Evolutionary conservation across 164 flowering plant species (phyloP).

Genomic region (Macadamia tetraphylla): DNA sequence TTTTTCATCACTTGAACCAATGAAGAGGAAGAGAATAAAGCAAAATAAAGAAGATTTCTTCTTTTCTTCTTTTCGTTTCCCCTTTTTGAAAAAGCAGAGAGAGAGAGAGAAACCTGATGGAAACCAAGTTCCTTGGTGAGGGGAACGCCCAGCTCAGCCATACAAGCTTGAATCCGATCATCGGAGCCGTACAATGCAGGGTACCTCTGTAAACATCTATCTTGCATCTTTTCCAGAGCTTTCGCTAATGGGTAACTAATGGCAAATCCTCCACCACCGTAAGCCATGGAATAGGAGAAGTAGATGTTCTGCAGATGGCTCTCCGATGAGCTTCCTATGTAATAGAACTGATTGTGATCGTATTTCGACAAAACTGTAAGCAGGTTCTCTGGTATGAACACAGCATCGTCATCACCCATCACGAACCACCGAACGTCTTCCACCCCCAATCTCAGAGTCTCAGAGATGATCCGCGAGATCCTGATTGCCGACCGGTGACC

Average conservation of each 20-base stretch:
- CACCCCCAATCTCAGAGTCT: constrained; percentile 38
- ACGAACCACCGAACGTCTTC: constrained; percentile 60
- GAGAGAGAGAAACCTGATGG: constrained; percentile 13
- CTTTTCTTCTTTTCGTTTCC: too few species aligned
- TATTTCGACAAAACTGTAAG: constrained; percentile 51
- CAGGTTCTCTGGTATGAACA: constrained; percentile 53
- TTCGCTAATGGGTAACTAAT: constrained; percentile 55
- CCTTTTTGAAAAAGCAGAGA: neutral
- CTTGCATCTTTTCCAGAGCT: constrained; percentile 27
- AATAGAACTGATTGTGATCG: constrained; percentile 54
- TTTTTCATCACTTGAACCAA: too few species aligned
- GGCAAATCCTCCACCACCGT: constrained; percentile 83
- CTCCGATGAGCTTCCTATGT: constrained; percentile 68
- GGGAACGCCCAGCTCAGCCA: constrained; percentile 49
- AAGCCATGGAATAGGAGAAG: constrained; percentile 60
- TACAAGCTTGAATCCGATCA: constrained; percentile 51
- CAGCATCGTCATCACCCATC: constrained; percentile 76
- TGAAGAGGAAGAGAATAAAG: too few species aligned
- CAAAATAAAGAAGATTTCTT: too few species aligned
- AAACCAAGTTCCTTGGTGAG: constrained; percentile 46
- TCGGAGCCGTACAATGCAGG: constrained; percentile 54
- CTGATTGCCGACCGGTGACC: constrained; percentile 60
- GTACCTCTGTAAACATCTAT: constrained; percentile 56
- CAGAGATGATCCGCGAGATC: constrained; percentile 59
- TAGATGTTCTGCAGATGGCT: constrained; percentile 53